Conservation (phyloP, 2,329 filamentous ascomycete species). For the Nothopassalora personata region DNA sequence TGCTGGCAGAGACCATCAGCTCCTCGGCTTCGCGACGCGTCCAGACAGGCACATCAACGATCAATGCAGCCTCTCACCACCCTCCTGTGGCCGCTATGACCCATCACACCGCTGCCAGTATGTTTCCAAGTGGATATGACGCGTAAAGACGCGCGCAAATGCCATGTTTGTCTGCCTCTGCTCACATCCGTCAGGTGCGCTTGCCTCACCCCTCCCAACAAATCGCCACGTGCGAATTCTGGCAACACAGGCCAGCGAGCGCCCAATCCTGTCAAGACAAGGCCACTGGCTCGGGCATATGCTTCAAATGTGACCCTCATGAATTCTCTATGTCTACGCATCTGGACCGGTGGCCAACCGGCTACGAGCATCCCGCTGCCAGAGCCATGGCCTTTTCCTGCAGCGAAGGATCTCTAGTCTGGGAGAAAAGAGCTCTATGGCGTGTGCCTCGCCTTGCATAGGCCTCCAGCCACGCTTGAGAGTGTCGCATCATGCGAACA, state of each 20-base stretch:
- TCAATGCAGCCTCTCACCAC: too few relatives aligned
- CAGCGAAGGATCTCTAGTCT: conserved; percentile 7
- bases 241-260: too few relatives aligned
- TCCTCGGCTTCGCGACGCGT: background rate
- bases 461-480: conserved; percentile 32
- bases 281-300: too few relatives aligned
- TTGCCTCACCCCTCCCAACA: too few relatives aligned
- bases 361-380: conserved; percentile 8
- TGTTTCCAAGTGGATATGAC: background rate
- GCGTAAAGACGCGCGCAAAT: background rate
- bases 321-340: background rate
- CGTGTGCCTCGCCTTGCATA: conserved; percentile 32
- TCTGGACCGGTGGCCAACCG: background rate
- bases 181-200: background rate
- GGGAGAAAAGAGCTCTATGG: conserved; percentile 28
- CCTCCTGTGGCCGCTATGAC: too few relatives aligned
- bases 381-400: conserved; percentile 7
- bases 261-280: too few relatives aligned
- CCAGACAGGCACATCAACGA: too few relatives aligned
- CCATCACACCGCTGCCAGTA: background rate
- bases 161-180: background rate
- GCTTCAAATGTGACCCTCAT: background rate
- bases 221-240: too few relatives aligned
- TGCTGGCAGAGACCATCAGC: background rate
- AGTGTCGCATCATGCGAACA: conserved; percentile 32